Percentiles rank a stretch among this genome's conserved stretches.
Conservation (phyloP, 2,329 filamentous ascomycete genomes). For the Botryosphaeria dothidea region DNA sequence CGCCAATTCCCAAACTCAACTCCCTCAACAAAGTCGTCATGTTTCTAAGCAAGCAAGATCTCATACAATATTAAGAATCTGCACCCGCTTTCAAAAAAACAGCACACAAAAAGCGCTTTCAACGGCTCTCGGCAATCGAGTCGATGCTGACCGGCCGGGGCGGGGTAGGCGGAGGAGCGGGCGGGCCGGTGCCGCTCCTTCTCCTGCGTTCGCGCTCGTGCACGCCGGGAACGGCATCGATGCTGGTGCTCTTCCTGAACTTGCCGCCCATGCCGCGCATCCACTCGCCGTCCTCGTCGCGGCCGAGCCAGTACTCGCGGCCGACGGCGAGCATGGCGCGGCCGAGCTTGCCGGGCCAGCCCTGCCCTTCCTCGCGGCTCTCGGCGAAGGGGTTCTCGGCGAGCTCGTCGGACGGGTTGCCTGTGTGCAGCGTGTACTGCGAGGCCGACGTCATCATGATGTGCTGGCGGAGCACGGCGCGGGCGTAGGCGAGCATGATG, state of each 20-base stretch:
- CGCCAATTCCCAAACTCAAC: not conserved
- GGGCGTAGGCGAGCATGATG: slow-evolving; percentile 79
- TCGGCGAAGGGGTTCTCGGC: slow-evolving; percentile 70
- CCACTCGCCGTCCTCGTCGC: slow-evolving; percentile 67
- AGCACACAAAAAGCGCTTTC: not conserved
- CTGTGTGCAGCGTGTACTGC: slow-evolving; percentile 21
- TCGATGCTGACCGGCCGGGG: slow-evolving; percentile 9
- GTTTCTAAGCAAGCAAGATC: not conserved
- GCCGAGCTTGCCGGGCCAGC: slow-evolving; percentile 78
- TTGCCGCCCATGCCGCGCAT: slow-evolving; percentile 62
- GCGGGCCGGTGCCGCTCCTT: slow-evolving; percentile 62
- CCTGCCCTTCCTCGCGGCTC: slow-evolving; percentile 71
- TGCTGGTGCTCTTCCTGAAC: slow-evolving; percentile 51
- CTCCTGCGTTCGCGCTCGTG: slow-evolving; percentile 61
- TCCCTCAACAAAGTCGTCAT: no score
- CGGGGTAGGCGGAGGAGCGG: slow-evolving; percentile 34
- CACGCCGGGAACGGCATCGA: slow-evolving; percentile 45
- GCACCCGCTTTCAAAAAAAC: not conserved
- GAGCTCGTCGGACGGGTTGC: slow-evolving; percentile 35
- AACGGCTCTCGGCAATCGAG: not conserved
- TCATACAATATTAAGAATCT: not conserved
- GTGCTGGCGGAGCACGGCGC: slow-evolving; percentile 72
- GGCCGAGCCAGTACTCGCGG: slow-evolving; percentile 78
- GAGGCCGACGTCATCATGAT: slow-evolving; percentile 45
- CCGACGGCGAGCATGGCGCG: slow-evolving; percentile 74